Conservation (phyloP, 805 yeast genomes). For the Saturnispora saitoi region DNA sequence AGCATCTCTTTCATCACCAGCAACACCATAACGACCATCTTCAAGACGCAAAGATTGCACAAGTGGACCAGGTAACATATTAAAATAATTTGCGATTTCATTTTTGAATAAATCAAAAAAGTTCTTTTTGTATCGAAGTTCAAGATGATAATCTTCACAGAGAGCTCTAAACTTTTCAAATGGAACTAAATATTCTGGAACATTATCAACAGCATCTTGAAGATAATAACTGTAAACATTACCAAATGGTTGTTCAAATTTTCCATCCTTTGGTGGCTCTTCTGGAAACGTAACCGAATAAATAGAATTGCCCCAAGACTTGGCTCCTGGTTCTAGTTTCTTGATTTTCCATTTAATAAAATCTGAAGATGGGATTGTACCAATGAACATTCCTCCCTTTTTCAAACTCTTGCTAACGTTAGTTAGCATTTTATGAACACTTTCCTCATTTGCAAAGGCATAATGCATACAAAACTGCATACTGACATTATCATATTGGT, state of each 20-base stretch:
- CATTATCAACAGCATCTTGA: constrained; percentile 91
- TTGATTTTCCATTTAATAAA: constrained; percentile 62
- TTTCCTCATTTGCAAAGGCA: constrained; percentile 81
- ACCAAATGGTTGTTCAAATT: constrained; percentile 70
- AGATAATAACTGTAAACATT: constrained; percentile 73
- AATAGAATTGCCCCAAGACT: constrained; percentile 76
- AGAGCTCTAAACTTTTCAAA: constrained; percentile 77
- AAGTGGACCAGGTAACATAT: constrained; percentile 46
- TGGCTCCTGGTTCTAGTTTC: constrained; percentile 41
- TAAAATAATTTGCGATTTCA: constrained; percentile 62
- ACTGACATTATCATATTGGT: constrained; percentile 83
- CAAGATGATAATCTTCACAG: constrained; percentile 77
- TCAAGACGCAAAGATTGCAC: constrained; percentile 61
- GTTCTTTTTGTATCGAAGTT: constrained; percentile 61
- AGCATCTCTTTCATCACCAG: constrained; percentile 83
- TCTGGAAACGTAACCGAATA: constrained; percentile 77
- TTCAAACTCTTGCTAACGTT: constrained; percentile 71
- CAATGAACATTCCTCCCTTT: constrained; percentile 82
- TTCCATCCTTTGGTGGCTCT: constrained; percentile 67
- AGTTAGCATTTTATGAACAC: constrained; percentile 60
- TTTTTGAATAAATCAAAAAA: constrained; percentile 76
- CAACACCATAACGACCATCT: constrained; percentile 80
- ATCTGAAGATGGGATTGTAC: constrained; percentile 91
- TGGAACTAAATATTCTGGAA: constrained; percentile 95
- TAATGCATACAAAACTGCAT: constrained; percentile 92